phyloP scores from a whole-genome alignment of 225 moss, liverwort and hornwort species.

The Pleurozium schreberi region DNA sequence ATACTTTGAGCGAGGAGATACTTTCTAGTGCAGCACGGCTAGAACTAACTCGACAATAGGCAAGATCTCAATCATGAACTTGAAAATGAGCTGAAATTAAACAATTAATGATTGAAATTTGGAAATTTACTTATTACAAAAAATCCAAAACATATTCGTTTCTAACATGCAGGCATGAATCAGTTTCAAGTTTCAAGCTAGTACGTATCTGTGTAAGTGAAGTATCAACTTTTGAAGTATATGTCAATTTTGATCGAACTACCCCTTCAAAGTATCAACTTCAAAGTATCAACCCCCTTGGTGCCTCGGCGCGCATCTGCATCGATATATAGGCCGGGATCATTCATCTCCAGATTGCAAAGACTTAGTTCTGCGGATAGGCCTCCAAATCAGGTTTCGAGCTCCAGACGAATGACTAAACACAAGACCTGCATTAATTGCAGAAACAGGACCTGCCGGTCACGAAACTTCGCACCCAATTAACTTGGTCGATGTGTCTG shows the following conservation, averaged over 20 bases:
- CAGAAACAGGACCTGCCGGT: not conserved
- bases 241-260: too few relatives aligned
- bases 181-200: too few relatives aligned
- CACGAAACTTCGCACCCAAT: not conserved
- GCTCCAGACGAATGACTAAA: not conserved
- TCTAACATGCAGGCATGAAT: not conserved
- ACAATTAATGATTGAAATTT: not conserved
- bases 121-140: not conserved
- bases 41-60: not conserved
- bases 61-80: not conserved
- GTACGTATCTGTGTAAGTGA: not conserved
- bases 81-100: not conserved
- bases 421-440: not conserved
- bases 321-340: not conserved
- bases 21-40: fast-evolving
- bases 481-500: not conserved
- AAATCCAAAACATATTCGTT: not conserved
- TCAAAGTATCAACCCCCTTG: not conserved
- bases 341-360: not conserved
- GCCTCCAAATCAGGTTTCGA: not conserved
- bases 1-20: not conserved
- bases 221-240: not conserved
- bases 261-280: not conserved
- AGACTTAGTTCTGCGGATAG: not conserved
- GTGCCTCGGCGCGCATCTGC: not conserved